phyloP scores from a whole-genome alignment of 1,284 basidiomycete species.

The Cronartium ribicola region DNA sequence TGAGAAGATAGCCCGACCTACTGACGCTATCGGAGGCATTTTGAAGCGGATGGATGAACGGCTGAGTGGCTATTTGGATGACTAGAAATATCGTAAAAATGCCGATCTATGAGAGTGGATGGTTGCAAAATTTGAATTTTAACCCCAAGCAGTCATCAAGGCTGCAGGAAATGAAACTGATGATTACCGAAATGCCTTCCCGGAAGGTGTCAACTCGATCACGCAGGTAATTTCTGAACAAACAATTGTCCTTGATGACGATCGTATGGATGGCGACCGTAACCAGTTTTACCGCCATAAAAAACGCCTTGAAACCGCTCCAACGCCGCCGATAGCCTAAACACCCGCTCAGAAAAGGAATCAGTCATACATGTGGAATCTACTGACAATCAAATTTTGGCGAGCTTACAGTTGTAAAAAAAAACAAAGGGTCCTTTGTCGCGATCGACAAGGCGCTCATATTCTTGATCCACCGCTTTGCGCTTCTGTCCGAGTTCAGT shows the following conservation, averaged over 20 bases:
- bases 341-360: neutral
- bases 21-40: neutral
- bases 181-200: constrained; percentile 12
- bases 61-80: neutral
- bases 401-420: constrained; percentile 10
- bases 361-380: neutral
- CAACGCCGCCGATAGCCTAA: constrained; percentile 4
- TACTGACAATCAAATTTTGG: neutral
- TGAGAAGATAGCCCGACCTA: neutral
- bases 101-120: constrained; percentile 2
- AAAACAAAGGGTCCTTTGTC: neutral
- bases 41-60: constrained; percentile 7
- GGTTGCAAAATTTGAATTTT: neutral
- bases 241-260: constrained; percentile 24
- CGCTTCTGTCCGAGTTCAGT: constrained; percentile 67
- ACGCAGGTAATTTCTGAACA: constrained; percentile 14
- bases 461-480: constrained; percentile 47
- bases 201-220: constrained; percentile 11
- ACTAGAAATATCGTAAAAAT: neutral
- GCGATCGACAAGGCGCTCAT: neutral
- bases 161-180: neutral
- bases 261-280: constrained; percentile 9
- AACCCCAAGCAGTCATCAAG: neutral
- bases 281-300: constrained; percentile 7
- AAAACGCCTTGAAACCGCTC: neutral